Evolutionary conservation across 371 early-diverging fungal genomes (phyloP).

Genomic region (Polyrhizophydium stewartii): DNA sequence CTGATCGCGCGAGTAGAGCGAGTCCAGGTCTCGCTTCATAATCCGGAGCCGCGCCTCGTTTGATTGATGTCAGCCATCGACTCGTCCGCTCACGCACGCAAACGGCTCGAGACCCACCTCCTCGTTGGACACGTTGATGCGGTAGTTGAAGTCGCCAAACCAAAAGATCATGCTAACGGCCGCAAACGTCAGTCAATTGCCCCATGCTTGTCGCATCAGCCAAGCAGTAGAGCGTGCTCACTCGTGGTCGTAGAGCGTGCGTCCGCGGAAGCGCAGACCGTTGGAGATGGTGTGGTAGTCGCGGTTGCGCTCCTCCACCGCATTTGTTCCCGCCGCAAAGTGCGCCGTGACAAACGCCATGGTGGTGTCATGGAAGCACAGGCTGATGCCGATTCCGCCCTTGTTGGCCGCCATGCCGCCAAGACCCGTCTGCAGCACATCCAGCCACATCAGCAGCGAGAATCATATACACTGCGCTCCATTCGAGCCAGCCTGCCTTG

Average conservation of each 20-base stretch:
- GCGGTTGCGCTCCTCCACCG: constrained; percentile 76
- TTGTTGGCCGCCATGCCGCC: constrained; percentile 51
- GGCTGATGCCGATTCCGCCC: constrained; percentile 52
- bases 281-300: constrained; percentile 79
- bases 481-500: too few species aligned
- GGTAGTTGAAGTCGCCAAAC: constrained; percentile 90
- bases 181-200: not conserved
- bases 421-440: constrained; percentile 45
- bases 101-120: constrained; percentile 40
- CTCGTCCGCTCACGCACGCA: not conserved
- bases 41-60: not conserved
- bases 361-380: constrained; percentile 79
- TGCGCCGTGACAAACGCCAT: constrained; percentile 90
- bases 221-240: constrained; percentile 22
- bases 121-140: constrained; percentile 67
- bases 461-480: not conserved
- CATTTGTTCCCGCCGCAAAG: constrained; percentile 85
- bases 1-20: too few species aligned
- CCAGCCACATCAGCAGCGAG: not conserved
- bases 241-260: constrained; percentile 69
- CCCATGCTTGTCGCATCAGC: not conserved
- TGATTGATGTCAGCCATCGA: too few species aligned
- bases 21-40: too few species aligned
- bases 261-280: constrained; percentile 69
- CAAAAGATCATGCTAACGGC: constrained; percentile 66